Evolutionary conservation across 179 eudicot genomes (phyloP).

Genomic region (Drosera spatulata): DNA sequence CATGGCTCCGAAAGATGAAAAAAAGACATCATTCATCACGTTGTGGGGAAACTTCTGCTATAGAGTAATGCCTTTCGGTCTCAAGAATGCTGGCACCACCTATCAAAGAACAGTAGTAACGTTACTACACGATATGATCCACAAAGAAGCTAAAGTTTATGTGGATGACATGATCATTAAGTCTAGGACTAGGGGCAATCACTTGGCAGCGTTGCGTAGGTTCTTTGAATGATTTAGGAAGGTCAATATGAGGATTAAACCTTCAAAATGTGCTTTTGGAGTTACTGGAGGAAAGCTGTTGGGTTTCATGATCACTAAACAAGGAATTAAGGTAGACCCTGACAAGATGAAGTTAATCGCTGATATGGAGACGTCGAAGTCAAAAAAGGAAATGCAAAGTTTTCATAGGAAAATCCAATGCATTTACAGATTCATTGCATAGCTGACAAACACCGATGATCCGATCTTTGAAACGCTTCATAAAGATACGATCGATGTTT

Average conservation of each 20-base stretch:
- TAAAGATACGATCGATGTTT: background rate
- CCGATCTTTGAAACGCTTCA: background rate
- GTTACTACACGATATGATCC: background rate
- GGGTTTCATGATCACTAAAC: background rate
- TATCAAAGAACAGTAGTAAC: background rate
- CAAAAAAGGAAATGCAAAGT: background rate
- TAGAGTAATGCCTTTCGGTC: no score
- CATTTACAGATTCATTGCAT: background rate
- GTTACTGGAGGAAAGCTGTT: no score
- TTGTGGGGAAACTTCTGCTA: background rate
- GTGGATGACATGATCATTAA: slow-evolving; percentile 1
- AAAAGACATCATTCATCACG: background rate
- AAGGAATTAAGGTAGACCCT: slow-evolving; percentile 4
- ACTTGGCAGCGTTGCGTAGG: background rate
- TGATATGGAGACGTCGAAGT: background rate
- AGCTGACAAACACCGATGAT: background rate
- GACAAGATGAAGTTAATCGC: background rate
- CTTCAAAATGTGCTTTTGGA: no score
- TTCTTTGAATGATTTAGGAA: background rate
- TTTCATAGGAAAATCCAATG: background rate
- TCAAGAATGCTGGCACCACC: background rate
- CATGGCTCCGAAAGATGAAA: background rate
- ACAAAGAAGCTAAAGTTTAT: background rate
- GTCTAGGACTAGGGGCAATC: background rate
- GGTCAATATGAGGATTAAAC: no score